Conservation (phyloP, 495 filamentous ascomycete genomes). For the Penicillium bovifimosum region DNA sequence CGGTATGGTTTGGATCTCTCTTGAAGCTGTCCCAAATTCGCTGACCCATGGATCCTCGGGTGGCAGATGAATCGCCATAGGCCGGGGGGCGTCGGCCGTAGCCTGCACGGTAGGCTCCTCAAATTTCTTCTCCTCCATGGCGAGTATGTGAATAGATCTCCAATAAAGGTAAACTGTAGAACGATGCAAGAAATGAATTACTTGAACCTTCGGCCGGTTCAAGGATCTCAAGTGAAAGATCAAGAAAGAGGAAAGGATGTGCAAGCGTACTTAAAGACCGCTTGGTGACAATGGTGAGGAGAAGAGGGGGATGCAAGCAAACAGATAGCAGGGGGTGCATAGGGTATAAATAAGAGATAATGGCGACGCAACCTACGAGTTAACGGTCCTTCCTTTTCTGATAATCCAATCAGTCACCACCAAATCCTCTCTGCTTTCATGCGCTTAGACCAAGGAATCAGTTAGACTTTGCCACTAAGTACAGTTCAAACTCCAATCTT, state of each 20-base stretch:
- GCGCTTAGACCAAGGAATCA: conserved; percentile 3
- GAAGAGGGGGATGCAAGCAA: neutral
- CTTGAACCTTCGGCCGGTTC: neutral
- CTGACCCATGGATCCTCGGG: conserved; percentile 29
- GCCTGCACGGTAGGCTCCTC: conserved; percentile 25
- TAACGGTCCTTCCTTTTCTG: neutral
- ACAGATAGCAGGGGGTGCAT: neutral
- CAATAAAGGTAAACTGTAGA: neutral
- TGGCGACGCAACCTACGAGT: neutral
- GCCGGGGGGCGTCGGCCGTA: conserved; percentile 24
- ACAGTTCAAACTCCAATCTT: neutral
- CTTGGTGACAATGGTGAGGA: too few species aligned
- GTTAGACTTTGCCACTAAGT: neutral
- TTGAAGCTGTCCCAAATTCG: conserved; percentile 75
- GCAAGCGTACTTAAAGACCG: neutral
- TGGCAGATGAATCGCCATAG: conserved; percentile 38
- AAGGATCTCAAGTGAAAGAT: neutral
- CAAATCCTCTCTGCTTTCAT: neutral
- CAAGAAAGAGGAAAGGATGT: neutral
- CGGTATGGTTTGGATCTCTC: conserved; percentile 65
- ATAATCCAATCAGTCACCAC: neutral
- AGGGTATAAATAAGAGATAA: conserved; percentile 3
- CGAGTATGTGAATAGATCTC: neutral
- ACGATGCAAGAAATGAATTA: neutral
- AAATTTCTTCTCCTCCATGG: conserved; percentile 38